Evolutionary conservation across 78 protist genomes (phyloP).

Genomic region (Dictyostelium purpureum): DNA sequence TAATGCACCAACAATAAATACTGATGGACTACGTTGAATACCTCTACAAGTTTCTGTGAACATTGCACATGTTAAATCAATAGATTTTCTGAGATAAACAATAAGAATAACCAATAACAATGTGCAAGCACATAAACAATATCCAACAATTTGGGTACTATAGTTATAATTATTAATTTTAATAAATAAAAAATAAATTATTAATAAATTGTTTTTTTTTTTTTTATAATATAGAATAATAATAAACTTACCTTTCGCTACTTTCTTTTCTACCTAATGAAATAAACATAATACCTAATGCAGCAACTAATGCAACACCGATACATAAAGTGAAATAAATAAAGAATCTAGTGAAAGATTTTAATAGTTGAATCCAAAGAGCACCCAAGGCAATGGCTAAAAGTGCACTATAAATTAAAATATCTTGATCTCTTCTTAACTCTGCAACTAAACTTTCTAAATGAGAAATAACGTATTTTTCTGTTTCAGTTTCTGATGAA

Average conservation of each 20-base stretch:
- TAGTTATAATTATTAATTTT: not conserved
- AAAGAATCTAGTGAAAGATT: conserved; percentile 56
- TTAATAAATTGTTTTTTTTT: not conserved
- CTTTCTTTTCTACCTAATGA: conserved; percentile 36
- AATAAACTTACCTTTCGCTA: conserved; percentile 44
- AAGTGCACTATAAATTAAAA: conserved; percentile 41
- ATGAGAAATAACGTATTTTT: conserved; percentile 16
- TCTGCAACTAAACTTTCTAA: conserved; percentile 71
- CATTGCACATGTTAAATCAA: conserved; percentile 81
- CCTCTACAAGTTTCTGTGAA: conserved; percentile 75
- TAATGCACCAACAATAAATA: conserved; percentile 22
- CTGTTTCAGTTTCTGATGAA: conserved; percentile 10
- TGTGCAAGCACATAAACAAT: conserved; percentile 18
- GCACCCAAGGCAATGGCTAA: conserved; percentile 52
- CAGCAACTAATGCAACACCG: conserved; percentile 59
- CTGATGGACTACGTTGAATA: conserved; percentile 64
- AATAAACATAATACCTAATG: conserved; percentile 27
- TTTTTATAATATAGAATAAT: not conserved
- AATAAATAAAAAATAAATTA: not conserved
- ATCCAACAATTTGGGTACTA: conserved; percentile 60
- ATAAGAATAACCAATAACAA: conserved; percentile 17
- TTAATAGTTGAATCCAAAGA: conserved; percentile 66
- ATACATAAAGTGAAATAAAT: conserved; percentile 50
- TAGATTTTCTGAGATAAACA: conserved; percentile 33
- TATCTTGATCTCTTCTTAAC: conserved; percentile 46